Evolutionary conservation across 1,139 yeast genomes (phyloP), one percentile per base, ranked within the genome.

Genomic region (Meyerozyma athensensis): DNA sequence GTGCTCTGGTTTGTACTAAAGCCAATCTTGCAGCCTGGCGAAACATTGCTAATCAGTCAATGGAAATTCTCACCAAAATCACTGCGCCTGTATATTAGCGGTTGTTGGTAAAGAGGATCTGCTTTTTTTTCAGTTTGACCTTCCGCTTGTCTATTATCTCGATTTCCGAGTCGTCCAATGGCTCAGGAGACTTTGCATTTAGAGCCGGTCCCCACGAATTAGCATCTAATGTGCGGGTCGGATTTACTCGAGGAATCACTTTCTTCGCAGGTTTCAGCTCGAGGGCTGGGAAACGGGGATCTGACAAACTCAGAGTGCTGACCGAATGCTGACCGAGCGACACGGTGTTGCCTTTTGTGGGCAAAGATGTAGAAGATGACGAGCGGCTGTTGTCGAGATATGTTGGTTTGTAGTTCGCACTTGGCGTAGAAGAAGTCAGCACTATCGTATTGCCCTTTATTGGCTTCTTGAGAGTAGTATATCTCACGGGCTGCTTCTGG

Each of bases 201-300:
- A 43, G 39, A 8, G 36, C 37, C 21, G 30, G 42, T 1, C 65
- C 62, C 67, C 67, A 61, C 12, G 43, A 42, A 22, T 38, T 42
- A 1, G 63, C 59, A 38, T 56, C 60, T 2, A 53, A 45, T 8
- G 54, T 43, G 13, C 50, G 47, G 3, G 61, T 47, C 4, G 68
- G 68, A 36, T 65, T 68, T 2, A 69, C 74, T 35, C 72, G 52
- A 1, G 74, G 74, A 34, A 69, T 61, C 3, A 50, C 50, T 40
- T 54, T 63, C 44, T 65, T 68, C 4, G 49, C 48, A 16, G 51
- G 38, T 43, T 68, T 68, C 52, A 63, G 63, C 38, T 61, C 65
- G 36, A 70, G 58, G 2, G 68, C 61, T 1, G 76, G 76, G 43
- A 68, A 70, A 42, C 65, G 66, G 14, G 53, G 35, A 4, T 51